Conservation (phyloP, 2,329 filamentous ascomycete genomes). For the Diaporthe amygdali region DNA sequence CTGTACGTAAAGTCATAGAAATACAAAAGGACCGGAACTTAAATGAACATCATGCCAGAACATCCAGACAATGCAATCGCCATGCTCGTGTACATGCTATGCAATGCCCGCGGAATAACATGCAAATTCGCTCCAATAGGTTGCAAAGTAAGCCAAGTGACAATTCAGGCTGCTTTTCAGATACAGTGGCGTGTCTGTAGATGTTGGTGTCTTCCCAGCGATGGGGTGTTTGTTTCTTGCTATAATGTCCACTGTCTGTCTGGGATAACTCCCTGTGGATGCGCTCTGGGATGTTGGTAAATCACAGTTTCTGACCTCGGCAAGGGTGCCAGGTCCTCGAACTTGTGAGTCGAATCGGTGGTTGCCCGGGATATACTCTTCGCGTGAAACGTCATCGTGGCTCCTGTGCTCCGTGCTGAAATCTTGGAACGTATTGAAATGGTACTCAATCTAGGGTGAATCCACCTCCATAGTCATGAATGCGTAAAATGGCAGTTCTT, state of each 20-base stretch:
- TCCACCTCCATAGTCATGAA: constrained; percentile 59
- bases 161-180: not conserved
- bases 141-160: not conserved
- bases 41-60: not conserved
- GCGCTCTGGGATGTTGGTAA: not conserved
- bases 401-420: not conserved
- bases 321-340: not conserved
- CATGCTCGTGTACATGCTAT: constrained; percentile 1
- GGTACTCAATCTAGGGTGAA: constrained; percentile 33
- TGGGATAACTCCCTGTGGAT: not conserved
- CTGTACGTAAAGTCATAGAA: not conserved
- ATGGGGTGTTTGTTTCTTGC: not conserved
- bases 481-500: constrained; percentile 57
- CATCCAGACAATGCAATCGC: not conserved
- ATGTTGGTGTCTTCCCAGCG: not conserved
- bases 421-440: not conserved
- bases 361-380: constrained; percentile 5
- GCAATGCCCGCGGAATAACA: not conserved
- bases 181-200: not conserved
- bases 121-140: not conserved
- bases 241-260: not conserved
- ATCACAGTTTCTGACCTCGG: not conserved
- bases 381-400: not conserved
- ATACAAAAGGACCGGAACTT: not conserved
- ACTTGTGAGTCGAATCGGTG: not conserved